These are phyloP conservation scores for Beauveria caledonica DNA, from an alignment of 2,329 filamentous ascomycete species.

Conservation along the genomic window DNA sequence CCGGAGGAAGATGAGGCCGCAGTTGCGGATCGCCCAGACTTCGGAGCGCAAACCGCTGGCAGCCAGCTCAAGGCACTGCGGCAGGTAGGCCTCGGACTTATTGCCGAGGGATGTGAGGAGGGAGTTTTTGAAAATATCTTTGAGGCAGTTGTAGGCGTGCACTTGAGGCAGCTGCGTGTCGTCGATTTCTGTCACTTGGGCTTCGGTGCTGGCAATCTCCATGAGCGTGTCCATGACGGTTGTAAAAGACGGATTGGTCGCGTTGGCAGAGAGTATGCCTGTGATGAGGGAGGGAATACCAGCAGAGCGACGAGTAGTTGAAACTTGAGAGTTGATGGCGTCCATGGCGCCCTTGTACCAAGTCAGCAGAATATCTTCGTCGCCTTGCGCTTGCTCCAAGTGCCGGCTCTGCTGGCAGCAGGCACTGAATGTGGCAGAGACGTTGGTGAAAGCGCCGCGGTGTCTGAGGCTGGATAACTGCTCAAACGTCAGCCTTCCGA, in stretches of 20 bases:
- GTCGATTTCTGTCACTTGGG: constrained; percentile 47
- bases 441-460: constrained; percentile 86
- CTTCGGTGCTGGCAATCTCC: constrained; percentile 46
- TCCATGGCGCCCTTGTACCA: constrained; percentile 68
- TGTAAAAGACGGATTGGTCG: constrained; percentile 51
- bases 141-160: constrained; percentile 88
- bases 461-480: constrained; percentile 80
- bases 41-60: constrained; percentile 70
- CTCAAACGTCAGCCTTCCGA: constrained; percentile 69
- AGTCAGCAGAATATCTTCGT: constrained; percentile 42
- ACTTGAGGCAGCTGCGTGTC: constrained; percentile 75
- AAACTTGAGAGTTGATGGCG: constrained; percentile 67
- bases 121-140: constrained; percentile 83
- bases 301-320: constrained; percentile 82
- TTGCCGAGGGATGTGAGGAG: constrained; percentile 64
- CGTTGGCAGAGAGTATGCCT: constrained; percentile 65
- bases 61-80: constrained; percentile 68
- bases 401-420: constrained; percentile 63
- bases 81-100: constrained; percentile 65
- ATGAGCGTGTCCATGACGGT: constrained; percentile 56
- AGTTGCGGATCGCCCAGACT: constrained; percentile 92
- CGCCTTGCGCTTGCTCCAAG: constrained; percentile 23
- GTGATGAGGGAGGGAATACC: constrained; percentile 83
- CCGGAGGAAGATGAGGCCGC: constrained; percentile 79
- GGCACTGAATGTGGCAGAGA: constrained; percentile 75